These are phyloP conservation scores for Betula pendula DNA, from an alignment of 306 rosid species.

Conservation along the genomic window DNA sequence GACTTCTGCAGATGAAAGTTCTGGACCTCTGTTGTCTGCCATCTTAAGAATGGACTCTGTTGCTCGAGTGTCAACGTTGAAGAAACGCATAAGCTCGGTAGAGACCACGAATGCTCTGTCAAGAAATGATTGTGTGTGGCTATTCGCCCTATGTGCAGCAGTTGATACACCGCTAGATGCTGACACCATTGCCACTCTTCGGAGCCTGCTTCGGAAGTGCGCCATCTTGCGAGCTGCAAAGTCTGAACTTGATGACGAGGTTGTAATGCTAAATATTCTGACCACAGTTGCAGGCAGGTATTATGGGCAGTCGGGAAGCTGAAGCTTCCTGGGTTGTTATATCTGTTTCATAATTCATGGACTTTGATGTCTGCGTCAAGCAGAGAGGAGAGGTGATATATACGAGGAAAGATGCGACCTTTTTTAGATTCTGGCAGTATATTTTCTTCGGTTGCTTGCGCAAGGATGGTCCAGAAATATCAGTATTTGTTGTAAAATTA, in stretches of 20 bases:
- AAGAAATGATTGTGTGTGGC: slow-evolving; percentile 69
- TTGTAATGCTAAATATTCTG: slow-evolving; percentile 72
- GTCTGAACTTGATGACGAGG: slow-evolving; percentile 61
- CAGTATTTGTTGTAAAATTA: no score
- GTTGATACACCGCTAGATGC: slow-evolving; percentile 77
- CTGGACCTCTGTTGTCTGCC: slow-evolving; percentile 54
- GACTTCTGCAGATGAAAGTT: slow-evolving; percentile 30
- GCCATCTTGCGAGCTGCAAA: slow-evolving; percentile 70
- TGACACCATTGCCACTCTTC: slow-evolving; percentile 62
- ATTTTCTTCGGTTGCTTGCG: no score
- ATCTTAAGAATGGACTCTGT: slow-evolving; percentile 60
- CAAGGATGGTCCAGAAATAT: no score
- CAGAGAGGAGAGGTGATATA: background rate
- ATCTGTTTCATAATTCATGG: background rate
- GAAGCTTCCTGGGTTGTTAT: slow-evolving; percentile 10
- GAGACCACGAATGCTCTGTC: slow-evolving; percentile 36
- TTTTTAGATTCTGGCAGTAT: no score
- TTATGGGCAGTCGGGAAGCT: slow-evolving; percentile 67
- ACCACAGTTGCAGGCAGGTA: slow-evolving; percentile 70
- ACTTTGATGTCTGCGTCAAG: background rate
- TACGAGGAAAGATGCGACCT: background rate
- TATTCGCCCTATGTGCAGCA: slow-evolving; percentile 74
- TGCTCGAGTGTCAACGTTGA: slow-evolving; percentile 51
- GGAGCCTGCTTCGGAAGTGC: slow-evolving; percentile 82
- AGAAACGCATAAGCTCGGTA: slow-evolving; percentile 53